Conservation (phyloP, 129 eudicot genomes). For the Scalesia atractyloides region DNA sequence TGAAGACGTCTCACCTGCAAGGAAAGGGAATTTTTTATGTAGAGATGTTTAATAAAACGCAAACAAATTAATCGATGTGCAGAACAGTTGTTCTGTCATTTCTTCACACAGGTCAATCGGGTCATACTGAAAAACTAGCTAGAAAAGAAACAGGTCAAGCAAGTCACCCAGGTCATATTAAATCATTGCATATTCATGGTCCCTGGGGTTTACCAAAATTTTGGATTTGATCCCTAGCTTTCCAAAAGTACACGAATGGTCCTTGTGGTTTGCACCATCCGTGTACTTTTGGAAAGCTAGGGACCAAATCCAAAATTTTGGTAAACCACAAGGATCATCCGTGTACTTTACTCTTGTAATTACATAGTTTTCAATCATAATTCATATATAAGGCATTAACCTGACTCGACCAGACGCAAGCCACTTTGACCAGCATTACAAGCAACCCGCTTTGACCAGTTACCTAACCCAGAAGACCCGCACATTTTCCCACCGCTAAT, state of each 20-base stretch:
- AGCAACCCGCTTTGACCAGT: neutral
- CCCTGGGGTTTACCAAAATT: too few relatives aligned
- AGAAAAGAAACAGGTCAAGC: neutral
- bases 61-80: conserved; percentile 9
- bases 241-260: too few relatives aligned
- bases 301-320: too few relatives aligned
- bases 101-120: neutral
- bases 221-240: too few relatives aligned
- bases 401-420: neutral
- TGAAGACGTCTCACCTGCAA: conserved; percentile 64
- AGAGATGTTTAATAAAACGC: neutral
- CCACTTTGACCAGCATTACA: neutral
- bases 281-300: too few relatives aligned
- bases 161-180: neutral
- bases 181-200: too few relatives aligned
- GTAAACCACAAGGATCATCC: too few relatives aligned
- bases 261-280: too few relatives aligned
- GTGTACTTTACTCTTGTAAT: neutral
- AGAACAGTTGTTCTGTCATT: neutral
- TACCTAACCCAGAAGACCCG: neutral
- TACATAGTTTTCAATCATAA: neutral
- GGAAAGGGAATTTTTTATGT: conserved; percentile 15
- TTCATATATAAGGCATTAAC: neutral
- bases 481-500: neutral
- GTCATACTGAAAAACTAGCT: neutral